Evolutionary conservation across 306 rosid species (phyloP), one percentile per base, ranked within the genome.

Genomic region (Malus orientalis): DNA sequence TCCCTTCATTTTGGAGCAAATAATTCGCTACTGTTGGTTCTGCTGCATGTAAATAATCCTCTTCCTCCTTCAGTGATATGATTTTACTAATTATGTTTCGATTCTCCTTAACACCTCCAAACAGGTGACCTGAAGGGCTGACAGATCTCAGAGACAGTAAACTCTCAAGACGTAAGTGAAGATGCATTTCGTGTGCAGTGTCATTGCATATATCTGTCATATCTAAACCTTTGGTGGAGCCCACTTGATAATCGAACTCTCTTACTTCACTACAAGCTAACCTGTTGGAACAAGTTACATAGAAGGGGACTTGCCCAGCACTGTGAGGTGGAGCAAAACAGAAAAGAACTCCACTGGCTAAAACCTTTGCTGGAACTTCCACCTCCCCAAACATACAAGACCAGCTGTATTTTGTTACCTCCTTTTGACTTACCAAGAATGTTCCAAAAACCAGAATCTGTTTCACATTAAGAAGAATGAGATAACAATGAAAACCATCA

Each of bases 341-440:
- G 82, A 91, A 87, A 76, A 93, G 85, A 81, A 91, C 81, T 55
- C 98, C 98, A 88, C 84, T 77, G 23, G 88, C 87, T 87, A 93
- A 77, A 81, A 91, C 81, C 80, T 85, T 89, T 32, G 95, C 96
- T 55, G 91, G 87, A 81, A 91, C 98, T 89, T 93, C 98, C 65
- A 91, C 88, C 86, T 93, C 98, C 77, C 98, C 98, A 73, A 91
- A 93, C 98, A 93, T 93, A 75, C 98, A 91, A 16, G 96, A 93
- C 98, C 98, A 93, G 38, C 84, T 77, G 62, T 74, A 81, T 61
- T 83, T 78, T 74, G 74, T 79, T 60, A 79, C 82, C 73, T 80
- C 86, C 40, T 78, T 81, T 70, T 69, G 85, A 80, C 77, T 81
- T 80, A 81, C 88, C 76, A 93, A 83, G 86, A 90, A 89, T 60